phyloP scores from a whole-genome alignment of 768 basidiomycete species.

The Lactarius deliciosus region DNA sequence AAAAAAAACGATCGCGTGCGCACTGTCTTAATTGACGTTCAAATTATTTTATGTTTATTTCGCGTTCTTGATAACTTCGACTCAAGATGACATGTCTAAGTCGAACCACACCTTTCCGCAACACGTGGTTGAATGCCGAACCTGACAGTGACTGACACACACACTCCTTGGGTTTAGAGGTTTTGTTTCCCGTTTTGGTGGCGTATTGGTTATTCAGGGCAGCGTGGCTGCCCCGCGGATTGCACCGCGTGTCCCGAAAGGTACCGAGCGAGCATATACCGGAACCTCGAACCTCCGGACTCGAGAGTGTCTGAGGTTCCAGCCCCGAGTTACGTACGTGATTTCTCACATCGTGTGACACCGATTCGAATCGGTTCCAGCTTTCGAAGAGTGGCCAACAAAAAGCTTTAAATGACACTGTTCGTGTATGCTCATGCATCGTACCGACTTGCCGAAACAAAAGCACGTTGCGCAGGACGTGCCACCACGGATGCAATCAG shows the following conservation, averaged over 20 bases:
- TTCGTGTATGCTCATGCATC: background rate
- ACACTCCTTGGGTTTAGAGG: conserved; percentile 2
- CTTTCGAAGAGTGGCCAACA: background rate
- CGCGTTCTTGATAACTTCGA: background rate
- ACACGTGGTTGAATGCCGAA: background rate
- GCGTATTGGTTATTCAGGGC: conserved; percentile 1
- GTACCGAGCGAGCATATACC: background rate
- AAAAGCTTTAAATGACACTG: no score
- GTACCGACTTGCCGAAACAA: background rate
- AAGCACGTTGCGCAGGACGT: background rate
- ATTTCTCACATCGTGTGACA: background rate
- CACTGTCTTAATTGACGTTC: background rate
- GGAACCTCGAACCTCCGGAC: background rate
- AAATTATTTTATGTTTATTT: background rate
- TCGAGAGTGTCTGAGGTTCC: background rate
- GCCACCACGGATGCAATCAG: background rate
- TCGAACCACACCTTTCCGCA: background rate
- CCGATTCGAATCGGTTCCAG: background rate
- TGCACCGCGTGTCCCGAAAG: background rate
- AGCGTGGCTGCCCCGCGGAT: background rate
- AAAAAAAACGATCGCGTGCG: background rate
- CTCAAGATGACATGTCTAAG: background rate
- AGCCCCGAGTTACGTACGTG: background rate
- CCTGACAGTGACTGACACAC: background rate
- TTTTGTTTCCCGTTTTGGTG: background rate